Evolutionary conservation across 345 rosid species (phyloP), one percentile per base, ranked within the genome.

Genomic region (Trapa incisa): DNA sequence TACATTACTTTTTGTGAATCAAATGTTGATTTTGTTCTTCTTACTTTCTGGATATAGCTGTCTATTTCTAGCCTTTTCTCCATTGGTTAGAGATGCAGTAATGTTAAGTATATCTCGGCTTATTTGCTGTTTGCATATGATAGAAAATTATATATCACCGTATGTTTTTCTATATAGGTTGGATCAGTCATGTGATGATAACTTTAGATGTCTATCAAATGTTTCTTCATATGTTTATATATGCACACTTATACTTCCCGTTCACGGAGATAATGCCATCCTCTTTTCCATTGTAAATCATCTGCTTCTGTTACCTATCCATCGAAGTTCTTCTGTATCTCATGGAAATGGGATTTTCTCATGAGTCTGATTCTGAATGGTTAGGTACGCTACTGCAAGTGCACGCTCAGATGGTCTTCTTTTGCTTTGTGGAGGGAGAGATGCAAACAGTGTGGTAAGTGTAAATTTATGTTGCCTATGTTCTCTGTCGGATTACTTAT

Each of bases 371-470:
- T 69, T 62, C 53, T 69, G 72, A 35, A 60, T 79, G 70, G 47
- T 72, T 79, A 94, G 99, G 99, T 94, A 94, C 79, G 99, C 99
- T 41, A 94, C 99, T 71, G 99, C 97, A 75, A 91, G 99, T 86
- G 99, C 99, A n/a, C 92, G 97, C 38, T 94, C 99, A 45, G 96
- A 94, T 74, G 99, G 99, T 68, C 97, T 94, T 81, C 99, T 94
- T 72, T 78, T 94, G 72, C 99, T 94, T 68, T 94, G 97, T 80
- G 99, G 99, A 36, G 99, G 99, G 77, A 91, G 97, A 70, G 99
- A 94, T 83, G 89, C 93, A 16, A 94, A 75, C 67, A 94, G 96
- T 75, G 99, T 94, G 96, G 99, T 94, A 69, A 80, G 92, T 64
- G 11, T 32, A 32, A 65, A 36, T 65, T 45, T 13, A 45, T 45